Evolutionary conservation across 2,329 filamentous ascomycete species (phyloP).

Genomic region (Aureobasidium sp.): DNA sequence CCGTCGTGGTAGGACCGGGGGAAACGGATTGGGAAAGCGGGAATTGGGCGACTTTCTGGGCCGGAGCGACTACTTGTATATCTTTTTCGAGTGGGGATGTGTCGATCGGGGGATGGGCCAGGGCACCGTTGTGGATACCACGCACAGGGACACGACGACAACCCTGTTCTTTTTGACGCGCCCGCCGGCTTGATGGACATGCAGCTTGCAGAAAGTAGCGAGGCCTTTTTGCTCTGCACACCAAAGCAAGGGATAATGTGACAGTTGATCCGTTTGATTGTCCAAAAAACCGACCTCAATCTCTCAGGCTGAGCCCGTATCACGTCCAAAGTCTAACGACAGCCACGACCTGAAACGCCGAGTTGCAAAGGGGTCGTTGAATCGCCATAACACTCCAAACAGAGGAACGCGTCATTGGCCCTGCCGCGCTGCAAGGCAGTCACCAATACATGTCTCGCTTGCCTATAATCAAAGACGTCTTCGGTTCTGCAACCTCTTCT

Average conservation of each 20-base stretch:
- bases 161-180: constrained; percentile 1
- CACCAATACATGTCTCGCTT: neutral
- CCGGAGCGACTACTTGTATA: constrained; percentile 5
- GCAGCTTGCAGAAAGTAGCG: constrained; percentile 1
- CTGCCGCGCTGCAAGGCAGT: neutral
- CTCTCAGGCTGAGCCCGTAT: neutral
- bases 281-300: neutral
- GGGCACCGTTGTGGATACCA: neutral
- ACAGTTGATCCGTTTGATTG: constrained; percentile 10
- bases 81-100: neutral
- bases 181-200: neutral
- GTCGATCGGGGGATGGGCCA: constrained; percentile 9
- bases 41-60: neutral
- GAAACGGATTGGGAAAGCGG: neutral
- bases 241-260: neutral
- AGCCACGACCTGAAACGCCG: constrained; percentile 9
- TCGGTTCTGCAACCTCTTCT: neutral
- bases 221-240: neutral
- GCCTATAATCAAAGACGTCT: neutral
- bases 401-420: constrained; percentile 9
- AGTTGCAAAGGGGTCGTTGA: constrained; percentile 10
- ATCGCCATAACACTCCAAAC: neutral
- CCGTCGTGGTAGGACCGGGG: neutral
- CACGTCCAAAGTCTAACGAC: constrained; percentile 4
- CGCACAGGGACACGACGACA: constrained; percentile 4